Evolutionary conservation across 192 early-diverging fungal genomes (phyloP).

Genomic region (Rhizophagus sp.): DNA sequence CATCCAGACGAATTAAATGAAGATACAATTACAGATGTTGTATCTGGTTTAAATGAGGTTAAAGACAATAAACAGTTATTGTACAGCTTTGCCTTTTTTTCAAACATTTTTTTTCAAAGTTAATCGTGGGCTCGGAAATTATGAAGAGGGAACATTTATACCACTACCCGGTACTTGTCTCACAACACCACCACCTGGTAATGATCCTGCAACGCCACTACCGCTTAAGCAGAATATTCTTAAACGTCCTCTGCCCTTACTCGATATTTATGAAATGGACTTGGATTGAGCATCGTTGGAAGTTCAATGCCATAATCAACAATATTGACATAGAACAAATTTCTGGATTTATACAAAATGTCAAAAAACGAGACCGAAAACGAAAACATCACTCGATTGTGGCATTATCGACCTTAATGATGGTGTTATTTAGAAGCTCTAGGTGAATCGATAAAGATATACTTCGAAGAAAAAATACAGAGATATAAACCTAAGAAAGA

Average conservation of each 20-base stretch:
- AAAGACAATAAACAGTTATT: not conserved
- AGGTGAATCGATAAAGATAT: not conserved
- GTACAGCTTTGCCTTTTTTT: not conserved
- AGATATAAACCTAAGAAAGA: conserved; percentile 15
- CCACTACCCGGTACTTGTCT: no score
- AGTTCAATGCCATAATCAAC: conserved; percentile 5
- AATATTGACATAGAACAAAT: conserved; percentile 15
- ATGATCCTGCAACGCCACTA: no score
- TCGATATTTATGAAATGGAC: not conserved
- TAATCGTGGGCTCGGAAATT: not conserved
- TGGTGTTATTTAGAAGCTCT: conserved; percentile 9
- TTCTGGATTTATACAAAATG: not conserved
- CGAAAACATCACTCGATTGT: conserved; percentile 16
- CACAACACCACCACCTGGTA: no score
- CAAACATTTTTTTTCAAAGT: not conserved
- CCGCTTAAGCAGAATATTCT: not conserved
- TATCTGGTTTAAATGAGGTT: not conserved
- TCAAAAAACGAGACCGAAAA: not conserved
- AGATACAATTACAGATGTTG: not conserved
- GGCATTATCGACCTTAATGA: conserved; percentile 25
- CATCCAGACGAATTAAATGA: not conserved
- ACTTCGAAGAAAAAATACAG: conserved; percentile 15
- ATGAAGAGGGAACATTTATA: no score
- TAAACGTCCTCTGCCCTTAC: not conserved
- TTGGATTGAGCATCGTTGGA: conserved; percentile 11